phyloP scores from a whole-genome alignment of 2,329 filamentous ascomycete genomes.

The Penicillium hesseltinei region DNA sequence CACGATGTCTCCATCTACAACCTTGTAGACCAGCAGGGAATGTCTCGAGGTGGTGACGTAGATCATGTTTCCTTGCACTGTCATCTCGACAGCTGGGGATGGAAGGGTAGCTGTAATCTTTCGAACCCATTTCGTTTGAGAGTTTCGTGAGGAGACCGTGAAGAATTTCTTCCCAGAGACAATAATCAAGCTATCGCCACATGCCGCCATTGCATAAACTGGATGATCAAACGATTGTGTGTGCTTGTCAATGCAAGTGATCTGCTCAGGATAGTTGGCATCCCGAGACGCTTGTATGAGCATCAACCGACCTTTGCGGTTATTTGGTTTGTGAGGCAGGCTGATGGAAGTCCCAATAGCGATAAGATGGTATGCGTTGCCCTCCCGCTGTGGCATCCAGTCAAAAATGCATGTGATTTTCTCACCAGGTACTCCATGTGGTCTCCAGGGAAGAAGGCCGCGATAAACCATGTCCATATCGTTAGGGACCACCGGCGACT shows the following conservation, averaged over 20 bases:
- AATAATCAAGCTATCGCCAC: constrained; percentile 44
- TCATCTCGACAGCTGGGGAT: constrained; percentile 52
- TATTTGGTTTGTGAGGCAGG: constrained; percentile 19
- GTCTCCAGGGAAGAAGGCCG: constrained; percentile 23
- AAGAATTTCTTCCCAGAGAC: constrained; percentile 46
- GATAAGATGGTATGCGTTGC: constrained; percentile 41
- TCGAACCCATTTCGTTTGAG: constrained; percentile 43
- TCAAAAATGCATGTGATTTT: constrained; percentile 44
- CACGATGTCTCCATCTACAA: constrained; percentile 36
- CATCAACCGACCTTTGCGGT: constrained; percentile 36
- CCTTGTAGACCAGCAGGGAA: constrained; percentile 51
- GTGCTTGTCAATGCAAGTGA: constrained; percentile 38
- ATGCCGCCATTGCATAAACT: constrained; percentile 59
- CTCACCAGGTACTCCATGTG: constrained; percentile 39
- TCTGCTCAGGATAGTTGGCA: constrained; percentile 23
- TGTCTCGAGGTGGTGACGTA: constrained; percentile 56
- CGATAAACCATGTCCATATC: constrained; percentile 5
- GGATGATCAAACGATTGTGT: constrained; percentile 35
- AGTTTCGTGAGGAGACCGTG: constrained; percentile 45
- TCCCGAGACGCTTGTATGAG: constrained; percentile 38
- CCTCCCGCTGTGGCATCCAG: constrained; percentile 38
- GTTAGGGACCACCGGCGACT: constrained; percentile 20
- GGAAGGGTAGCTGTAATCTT: constrained; percentile 43
- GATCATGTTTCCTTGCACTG: constrained; percentile 47
- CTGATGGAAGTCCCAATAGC: constrained; percentile 40